Evolutionary conservation across 2,329 filamentous ascomycete species (phyloP).

Genomic region (Neurospora crassa): DNA sequence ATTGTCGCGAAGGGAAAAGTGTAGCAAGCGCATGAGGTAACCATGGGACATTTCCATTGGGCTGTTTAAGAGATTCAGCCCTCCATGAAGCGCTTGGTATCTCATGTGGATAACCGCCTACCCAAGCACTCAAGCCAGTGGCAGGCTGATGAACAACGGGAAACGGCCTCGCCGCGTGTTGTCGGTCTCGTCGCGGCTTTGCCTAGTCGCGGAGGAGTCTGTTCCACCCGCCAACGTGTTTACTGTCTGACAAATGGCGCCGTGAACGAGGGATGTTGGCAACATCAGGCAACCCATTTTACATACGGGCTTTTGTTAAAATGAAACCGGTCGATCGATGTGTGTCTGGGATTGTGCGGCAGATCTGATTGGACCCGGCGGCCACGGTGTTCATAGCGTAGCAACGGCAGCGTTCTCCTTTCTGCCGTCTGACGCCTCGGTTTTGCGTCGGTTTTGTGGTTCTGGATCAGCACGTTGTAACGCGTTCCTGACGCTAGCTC

Average conservation of each 20-base stretch:
- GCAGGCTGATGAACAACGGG: background rate
- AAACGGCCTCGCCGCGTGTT: background rate
- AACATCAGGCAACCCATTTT: background rate
- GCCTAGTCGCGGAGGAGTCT: background rate
- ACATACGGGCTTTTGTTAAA: background rate
- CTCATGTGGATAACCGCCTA: conserved; percentile 10
- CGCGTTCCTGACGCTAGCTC: background rate
- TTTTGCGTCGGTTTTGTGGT: background rate
- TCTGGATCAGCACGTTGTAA: conserved; percentile 1
- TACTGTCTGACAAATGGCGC: background rate
- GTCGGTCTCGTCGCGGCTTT: background rate
- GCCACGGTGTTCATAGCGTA: background rate
- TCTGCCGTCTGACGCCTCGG: background rate
- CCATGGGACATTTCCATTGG: conserved; percentile 21
- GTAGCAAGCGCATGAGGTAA: conserved; percentile 3
- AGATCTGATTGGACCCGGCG: background rate
- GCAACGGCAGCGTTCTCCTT: background rate
- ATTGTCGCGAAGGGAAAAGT: background rate
- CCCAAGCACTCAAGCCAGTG: background rate
- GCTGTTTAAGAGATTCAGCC: conserved; percentile 7
- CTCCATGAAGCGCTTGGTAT: background rate
- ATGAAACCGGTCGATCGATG: background rate
- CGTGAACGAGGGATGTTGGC: background rate
- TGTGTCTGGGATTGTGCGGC: background rate
- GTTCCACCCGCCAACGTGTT: background rate